These are phyloP conservation scores for Mycena venus DNA, from an alignment of 768 basidiomycete genomes.

Conservation along the genomic window DNA sequence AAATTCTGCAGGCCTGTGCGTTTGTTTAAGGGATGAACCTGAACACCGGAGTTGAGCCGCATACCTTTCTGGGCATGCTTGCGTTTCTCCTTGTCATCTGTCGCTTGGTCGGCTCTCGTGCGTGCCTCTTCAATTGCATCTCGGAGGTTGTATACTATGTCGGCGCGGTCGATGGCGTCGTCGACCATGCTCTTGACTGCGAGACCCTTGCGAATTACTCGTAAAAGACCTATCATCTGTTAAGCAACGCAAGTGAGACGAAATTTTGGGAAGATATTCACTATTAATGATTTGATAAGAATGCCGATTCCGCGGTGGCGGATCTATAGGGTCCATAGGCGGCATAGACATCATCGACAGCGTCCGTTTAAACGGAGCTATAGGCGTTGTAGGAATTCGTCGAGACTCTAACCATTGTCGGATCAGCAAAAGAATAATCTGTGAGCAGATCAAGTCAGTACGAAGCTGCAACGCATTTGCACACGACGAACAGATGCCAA, in stretches of 20 bases:
- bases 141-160: constrained; percentile 85
- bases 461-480: neutral
- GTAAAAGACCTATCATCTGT: constrained; percentile 71
- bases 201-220: constrained; percentile 89
- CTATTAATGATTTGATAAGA: constrained; percentile 94
- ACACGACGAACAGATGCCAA: constrained; percentile 77
- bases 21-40: constrained; percentile 6
- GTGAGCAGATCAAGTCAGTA: neutral
- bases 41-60: constrained; percentile 20
- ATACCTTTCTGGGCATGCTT: constrained; percentile 79
- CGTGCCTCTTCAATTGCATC: constrained; percentile 91
- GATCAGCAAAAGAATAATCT: constrained; percentile 88
- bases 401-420: constrained; percentile 81
- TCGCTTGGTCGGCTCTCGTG: constrained; percentile 80
- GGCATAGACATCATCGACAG: constrained; percentile 60
- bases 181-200: constrained; percentile 90
- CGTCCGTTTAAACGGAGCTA: constrained; percentile 55
- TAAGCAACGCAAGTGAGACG: neutral
- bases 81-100: constrained; percentile 78
- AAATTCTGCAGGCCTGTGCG: constrained; percentile 80
- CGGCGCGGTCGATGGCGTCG: constrained; percentile 89
- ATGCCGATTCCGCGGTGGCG: constrained; percentile 56
- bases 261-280: constrained; percentile 52
- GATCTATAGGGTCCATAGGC: constrained; percentile 47
- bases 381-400: constrained; percentile 50